Percentiles rank a stretch among this genome's conserved stretches.
Evolutionary conservation across 164 flowering plant genomes (phyloP).

Genomic region (Amborella trichopoda): DNA sequence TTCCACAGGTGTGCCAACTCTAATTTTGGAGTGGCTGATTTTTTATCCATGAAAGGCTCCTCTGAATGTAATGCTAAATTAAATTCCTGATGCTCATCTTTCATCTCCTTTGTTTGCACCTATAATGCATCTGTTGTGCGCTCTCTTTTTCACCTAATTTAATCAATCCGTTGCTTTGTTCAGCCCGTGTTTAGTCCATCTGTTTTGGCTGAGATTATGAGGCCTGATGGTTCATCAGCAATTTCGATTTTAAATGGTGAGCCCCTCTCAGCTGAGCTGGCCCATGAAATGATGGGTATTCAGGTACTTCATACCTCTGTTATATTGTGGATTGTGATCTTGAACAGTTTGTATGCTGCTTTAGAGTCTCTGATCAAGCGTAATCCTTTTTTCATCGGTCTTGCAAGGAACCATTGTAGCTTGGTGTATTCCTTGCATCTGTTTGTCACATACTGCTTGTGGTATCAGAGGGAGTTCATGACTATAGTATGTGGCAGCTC

Average conservation of each 20-base stretch:
- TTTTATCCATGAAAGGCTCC: no score
- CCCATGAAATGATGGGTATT: conserved; percentile 80
- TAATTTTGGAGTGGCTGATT: no score
- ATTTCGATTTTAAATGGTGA: conserved; percentile 60
- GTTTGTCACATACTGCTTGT: conserved; percentile 76
- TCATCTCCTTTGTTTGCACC: no score
- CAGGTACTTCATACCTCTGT: conserved; percentile 41
- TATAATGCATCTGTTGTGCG: no score
- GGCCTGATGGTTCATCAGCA: conserved; percentile 87
- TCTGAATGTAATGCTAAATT: no score
- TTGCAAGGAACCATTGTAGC: conserved; percentile 81
- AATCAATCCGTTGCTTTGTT: no score
- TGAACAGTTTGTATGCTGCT: neutral
- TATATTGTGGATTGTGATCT: neutral
- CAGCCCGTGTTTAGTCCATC: conserved; percentile 92
- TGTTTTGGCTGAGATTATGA: conserved; percentile 72
- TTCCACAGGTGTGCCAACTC: no score
- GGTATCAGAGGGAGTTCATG: conserved; percentile 80
- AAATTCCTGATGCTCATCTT: no score
- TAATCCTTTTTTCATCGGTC: conserved; percentile 10
- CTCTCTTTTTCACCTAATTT: no score
- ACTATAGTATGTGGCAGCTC: conserved; percentile 68
- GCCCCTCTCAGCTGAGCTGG: conserved; percentile 73
- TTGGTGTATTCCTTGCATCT: conserved; percentile 79
- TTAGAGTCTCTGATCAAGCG: conserved; percentile 5